Evolutionary conservation across 257 asterid species (phyloP).

Genomic region (Vinca minor): DNA sequence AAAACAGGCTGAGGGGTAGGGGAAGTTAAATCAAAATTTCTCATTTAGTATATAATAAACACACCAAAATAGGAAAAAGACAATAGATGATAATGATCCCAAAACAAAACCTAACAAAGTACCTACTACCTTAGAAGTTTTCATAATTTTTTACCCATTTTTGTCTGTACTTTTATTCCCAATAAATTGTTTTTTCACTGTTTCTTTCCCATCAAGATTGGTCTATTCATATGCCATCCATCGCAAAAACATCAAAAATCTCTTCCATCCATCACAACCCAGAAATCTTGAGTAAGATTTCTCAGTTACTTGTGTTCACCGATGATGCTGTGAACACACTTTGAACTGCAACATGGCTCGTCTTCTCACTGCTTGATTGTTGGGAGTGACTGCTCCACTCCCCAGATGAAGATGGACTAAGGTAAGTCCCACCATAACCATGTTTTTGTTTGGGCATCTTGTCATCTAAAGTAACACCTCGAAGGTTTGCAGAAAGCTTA

Average conservation of each 20-base stretch:
- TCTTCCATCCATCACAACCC: not conserved
- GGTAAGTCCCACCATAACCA: slow-evolving; percentile 16
- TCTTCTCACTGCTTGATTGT: slow-evolving; percentile 20
- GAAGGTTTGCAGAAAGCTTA: slow-evolving; percentile 33
- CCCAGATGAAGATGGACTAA: slow-evolving; percentile 27
- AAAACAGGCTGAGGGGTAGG: slow-evolving; percentile 17
- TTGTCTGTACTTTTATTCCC: slow-evolving; percentile 11
- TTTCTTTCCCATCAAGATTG: slow-evolving; percentile 9
- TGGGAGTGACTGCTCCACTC: slow-evolving; percentile 25
- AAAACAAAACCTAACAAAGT: slow-evolving; percentile 16
- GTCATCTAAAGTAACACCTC: slow-evolving; percentile 35
- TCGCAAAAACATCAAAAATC: slow-evolving; percentile 16
- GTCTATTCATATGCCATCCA: slow-evolving; percentile 21
- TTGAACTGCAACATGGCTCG: slow-evolving; percentile 15
- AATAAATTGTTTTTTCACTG: slow-evolving; percentile 3
- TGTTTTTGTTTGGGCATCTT: slow-evolving; percentile 23
- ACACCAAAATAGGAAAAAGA: not conserved
- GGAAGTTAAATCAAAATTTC: slow-evolving; percentile 22
- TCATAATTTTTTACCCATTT: not conserved
- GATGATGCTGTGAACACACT: slow-evolving; percentile 10
- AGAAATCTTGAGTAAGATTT: not conserved
- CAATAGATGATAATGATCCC: slow-evolving; percentile 9
- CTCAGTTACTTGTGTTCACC: slow-evolving; percentile 20
- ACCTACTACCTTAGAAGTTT: slow-evolving; percentile 20
- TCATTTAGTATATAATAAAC: slow-evolving; percentile 5